Evolutionary conservation across 192 early-diverging fungal species (phyloP).

Genomic region (Phycomyces nitens): DNA sequence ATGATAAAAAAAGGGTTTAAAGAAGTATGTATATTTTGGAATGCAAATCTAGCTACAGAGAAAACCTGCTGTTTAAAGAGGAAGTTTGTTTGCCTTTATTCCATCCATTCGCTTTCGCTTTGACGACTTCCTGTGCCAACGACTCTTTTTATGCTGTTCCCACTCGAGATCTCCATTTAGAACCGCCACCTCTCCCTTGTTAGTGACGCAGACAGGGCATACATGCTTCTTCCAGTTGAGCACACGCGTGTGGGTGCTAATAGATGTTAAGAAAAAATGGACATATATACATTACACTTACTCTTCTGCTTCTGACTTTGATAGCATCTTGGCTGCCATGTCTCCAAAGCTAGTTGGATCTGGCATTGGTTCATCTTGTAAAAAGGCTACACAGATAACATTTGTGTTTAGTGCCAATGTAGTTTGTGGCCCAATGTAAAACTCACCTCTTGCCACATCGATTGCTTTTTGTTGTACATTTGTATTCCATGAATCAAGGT

Average conservation of each 20-base stretch:
- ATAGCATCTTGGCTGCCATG: conserved; percentile 39
- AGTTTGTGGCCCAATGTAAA: too few relatives aligned
- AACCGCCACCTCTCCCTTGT: conserved; percentile 36
- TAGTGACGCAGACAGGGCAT: conserved; percentile 65
- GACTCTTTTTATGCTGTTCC: conserved; percentile 68
- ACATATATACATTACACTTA: conserved; percentile 24
- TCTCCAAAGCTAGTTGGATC: conserved; percentile 31
- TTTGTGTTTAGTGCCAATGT: too few relatives aligned
- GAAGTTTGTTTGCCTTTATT: conserved; percentile 5
- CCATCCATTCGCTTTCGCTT: conserved; percentile 37
- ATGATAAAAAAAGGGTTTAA: too few relatives aligned
- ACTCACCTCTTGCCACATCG: conserved; percentile 47
- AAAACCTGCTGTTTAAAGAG: background rate
- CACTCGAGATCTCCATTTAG: conserved; percentile 77
- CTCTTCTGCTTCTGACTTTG: conserved; percentile 26
- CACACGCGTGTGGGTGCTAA: conserved; percentile 32
- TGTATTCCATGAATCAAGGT: conserved; percentile 53
- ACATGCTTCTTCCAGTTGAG: conserved; percentile 62
- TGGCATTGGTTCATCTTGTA: conserved; percentile 30
- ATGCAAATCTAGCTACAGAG: background rate
- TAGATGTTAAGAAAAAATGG: conserved; percentile 2
- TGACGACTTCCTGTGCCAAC: conserved; percentile 57
- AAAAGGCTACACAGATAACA: conserved; percentile 34
- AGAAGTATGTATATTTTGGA: too few relatives aligned
- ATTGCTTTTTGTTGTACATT: conserved; percentile 53